Base-by-base conservation (phyloP, 148 eudicot genomes). In the Diospyros lotus region DNA sequence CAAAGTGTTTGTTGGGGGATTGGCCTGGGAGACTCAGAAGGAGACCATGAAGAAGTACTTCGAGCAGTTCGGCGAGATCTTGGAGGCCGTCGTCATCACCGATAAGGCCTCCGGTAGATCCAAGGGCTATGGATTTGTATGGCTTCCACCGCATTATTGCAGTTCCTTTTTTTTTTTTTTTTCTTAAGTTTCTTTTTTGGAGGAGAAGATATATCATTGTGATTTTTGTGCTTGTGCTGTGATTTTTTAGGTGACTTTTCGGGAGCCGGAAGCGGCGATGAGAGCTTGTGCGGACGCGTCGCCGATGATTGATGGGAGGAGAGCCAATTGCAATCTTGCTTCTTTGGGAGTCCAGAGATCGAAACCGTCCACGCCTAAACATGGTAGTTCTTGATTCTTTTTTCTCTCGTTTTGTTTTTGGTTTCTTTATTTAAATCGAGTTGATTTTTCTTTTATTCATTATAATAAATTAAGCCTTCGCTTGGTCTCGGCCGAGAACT, bases 321-420 rank as follows among this genome's bases (percentile, higher is more conserved):
- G 84, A 43, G 88, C 89, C 41, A 88, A 88, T 41, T 88, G 91
- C 77, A 88, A 86, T 79, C 77, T 88, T 39, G 91, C 91, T 11
- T 80, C 85, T 3, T 80, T 86, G 71, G 91, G 91, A 79, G 83
- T 84, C 1, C 82, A 85, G 14, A 85, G 85, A 77, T 79, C 82
- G 73, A 77, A 66, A 3, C 77, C 86, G 46, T 73, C 86, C 39
- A 48, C 58, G 61, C 77, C 70, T 39, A 84, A 79, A 46, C 52
- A 45, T 68, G 13, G 72, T 51, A 50, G 51, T 51, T 50, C 58
- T 52, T 8, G 4, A 8, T 48, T 48, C 8, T 48, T 48, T 8
- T 48, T 48, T 48, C 8, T 48, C 8, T 48, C 4, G 4, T 48
- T 48, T 48, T 48, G 8, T 48, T 4, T 48, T 48, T 48, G 8